Base-by-base conservation (phyloP, 805 yeast genomes). In the Saturnispora diversa region DNA sequence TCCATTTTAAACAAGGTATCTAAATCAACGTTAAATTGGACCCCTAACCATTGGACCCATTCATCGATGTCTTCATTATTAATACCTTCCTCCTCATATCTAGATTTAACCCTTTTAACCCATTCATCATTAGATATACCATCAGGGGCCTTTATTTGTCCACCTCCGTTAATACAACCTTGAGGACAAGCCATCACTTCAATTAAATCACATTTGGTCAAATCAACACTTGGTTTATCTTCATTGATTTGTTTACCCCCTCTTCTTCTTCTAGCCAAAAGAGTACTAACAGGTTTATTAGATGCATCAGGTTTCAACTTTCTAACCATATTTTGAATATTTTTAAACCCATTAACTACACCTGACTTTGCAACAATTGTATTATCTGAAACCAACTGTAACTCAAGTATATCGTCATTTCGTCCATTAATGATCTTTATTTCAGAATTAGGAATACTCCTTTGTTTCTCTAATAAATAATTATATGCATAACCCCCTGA, bases 151-250 rank as follows among this genome's bases (percentile, higher is more conserved):
- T 74, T 69, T 15, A 86, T 72, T 52, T 87, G 88, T 0, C 98
- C 98, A 17, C 98, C 97, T 9, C 98, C 98, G 54, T 90, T 92
- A 42, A 88, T 84, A 55, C 97, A 92, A 1, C 98, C 98, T 22
- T 85, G 87, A 5, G 98, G 98, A 59, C 98, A 92, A 1, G 98
- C 98, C 96, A 87, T 90, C 33, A 92, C 82, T 53, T 92, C 98
- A 5, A 90, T 84, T 50, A 82, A 84, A 46, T 85, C 92, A 50
- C 84, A 79, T 30, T 64, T 67, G 24, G 73, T 60, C 1, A 90
- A 82, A 44, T 84, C 88, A 0, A 77, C 78, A 2, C 11, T 25
- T 8, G 19, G 5, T 3, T 19, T 3, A 10, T 25, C 30, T 8
- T 17, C 15, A 31, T 15, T 15, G 12, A 3, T 56, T 13, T 50